phyloP scores from a whole-genome alignment of 345 rosid species.

The Hevea brasiliensis region DNA sequence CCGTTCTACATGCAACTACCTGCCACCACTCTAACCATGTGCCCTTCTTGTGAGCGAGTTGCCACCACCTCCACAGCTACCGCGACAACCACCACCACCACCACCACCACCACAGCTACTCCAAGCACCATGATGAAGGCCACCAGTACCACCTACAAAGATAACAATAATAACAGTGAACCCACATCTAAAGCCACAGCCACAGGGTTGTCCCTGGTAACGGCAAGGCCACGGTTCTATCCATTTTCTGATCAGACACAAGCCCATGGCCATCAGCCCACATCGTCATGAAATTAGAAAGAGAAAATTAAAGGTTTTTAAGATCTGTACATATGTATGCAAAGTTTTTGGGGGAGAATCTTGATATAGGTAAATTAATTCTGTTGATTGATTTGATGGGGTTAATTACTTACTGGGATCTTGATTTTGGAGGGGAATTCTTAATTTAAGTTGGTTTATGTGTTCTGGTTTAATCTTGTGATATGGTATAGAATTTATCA shows the following conservation, averaged over 20 bases:
- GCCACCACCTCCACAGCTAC: conserved; percentile 20
- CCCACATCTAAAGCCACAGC: conserved; percentile 14
- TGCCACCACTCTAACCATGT: conserved; percentile 13
- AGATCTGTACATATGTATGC: background rate
- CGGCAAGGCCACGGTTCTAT: conserved; percentile 15
- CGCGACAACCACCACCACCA: background rate
- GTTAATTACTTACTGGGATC: background rate
- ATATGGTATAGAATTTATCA: too few relatives aligned
- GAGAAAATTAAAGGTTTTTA: too few relatives aligned
- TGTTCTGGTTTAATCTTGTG: too few relatives aligned
- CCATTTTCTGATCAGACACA: conserved; percentile 12
- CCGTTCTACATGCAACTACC: conserved; percentile 21
- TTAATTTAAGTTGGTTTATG: too few relatives aligned
- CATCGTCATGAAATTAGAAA: background rate
- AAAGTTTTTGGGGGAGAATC: background rate
- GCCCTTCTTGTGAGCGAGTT: conserved; percentile 19
- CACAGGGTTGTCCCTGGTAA: conserved; percentile 8
- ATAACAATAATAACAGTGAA: background rate
- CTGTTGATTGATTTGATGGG: background rate
- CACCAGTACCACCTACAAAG: background rate
- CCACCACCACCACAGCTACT: background rate
- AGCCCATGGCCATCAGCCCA: background rate
- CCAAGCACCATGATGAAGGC: too few relatives aligned
- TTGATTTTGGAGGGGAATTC: background rate
- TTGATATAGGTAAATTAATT: background rate